Base-by-base conservation (phyloP, 139 green algal species). In the Chlorella sp. region DNA sequence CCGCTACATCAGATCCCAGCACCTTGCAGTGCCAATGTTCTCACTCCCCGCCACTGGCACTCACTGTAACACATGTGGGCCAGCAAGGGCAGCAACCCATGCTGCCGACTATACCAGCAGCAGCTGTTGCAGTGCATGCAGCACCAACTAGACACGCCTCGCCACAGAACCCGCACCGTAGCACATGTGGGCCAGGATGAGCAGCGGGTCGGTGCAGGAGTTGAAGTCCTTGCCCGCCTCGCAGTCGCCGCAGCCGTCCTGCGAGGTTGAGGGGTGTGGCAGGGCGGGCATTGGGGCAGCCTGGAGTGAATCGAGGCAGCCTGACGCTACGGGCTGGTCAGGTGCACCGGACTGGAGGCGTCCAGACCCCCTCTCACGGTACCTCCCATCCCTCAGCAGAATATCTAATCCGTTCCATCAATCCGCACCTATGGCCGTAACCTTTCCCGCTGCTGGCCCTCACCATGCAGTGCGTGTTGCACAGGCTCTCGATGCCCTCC, bases 401-500 rank as follows among this genome's bases (percentile, higher is more conserved):
- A n/a, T n/a, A n/a, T n/a, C n/a, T n/a, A n/a, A n/a, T n/a, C n/a
- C n/a, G n/a, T n/a, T n/a, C n/a, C n/a, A n/a, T n/a, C n/a, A n/a
- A n/a, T n/a, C n/a, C n/a, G n/a, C n/a, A n/a, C n/a, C n/a, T n/a
- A n/a, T n/a, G n/a, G n/a, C n/a, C n/a, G n/a, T n/a, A n/a, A n/a
- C n/a, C n/a, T n/a, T n/a, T n/a, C n/a, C n/a, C n/a, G n/a, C n/a
- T n/a, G n/a, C n/a, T n/a, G n/a, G 8, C 13, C 51, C 51, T 60
- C 51, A 60, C 51, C 77, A 83, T 83, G 60, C 77, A 83, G 60
- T 83, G 77, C 26, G 60, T 73, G 30, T 32, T 22, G 58, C 77
- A 83, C 22, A 83, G 58, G 77, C 40, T 46, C 77, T 83, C 77
- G 6, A 83, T 73, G 60, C 77, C 77, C n/a, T 73, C 41, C 40